These are phyloP conservation scores for Fusarium buharicum DNA, from an alignment of 2,329 filamentous ascomycete species.

Conservation along the genomic window DNA sequence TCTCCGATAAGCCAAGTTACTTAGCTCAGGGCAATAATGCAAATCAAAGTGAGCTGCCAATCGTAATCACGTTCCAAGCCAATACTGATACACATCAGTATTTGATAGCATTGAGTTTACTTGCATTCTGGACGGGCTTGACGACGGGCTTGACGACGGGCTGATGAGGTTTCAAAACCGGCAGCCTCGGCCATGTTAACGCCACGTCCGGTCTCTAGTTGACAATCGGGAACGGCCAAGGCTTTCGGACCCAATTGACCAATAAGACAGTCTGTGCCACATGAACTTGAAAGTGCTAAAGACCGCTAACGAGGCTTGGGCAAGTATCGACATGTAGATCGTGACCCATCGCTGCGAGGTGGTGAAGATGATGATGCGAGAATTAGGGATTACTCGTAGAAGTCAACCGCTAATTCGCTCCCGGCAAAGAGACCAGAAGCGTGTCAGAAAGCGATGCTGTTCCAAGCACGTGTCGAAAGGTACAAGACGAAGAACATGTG, in stretches of 20 bases:
- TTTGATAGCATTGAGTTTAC: too few species aligned
- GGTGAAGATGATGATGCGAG: conserved; percentile 7
- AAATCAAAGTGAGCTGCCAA: conserved; percentile 3
- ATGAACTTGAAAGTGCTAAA: conserved; percentile 4
- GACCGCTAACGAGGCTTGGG: conserved; percentile 4
- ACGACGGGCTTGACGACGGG: neutral
- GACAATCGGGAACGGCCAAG: conserved; percentile 2
- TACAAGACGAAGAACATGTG: conserved; percentile 6
- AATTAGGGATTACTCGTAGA: neutral
- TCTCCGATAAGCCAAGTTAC: conserved; percentile 17
- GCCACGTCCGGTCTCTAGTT: conserved; percentile 7
- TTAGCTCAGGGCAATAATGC: conserved; percentile 9
- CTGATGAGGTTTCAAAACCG: neutral
- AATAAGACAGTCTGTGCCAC: conserved; percentile 5
- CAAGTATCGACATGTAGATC: conserved; percentile 1
- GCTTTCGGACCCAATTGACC: conserved; percentile 8
- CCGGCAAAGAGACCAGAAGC: conserved; percentile 5
- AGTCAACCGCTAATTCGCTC: conserved; percentile 1
- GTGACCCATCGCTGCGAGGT: too few species aligned
- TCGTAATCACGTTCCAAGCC: neutral
- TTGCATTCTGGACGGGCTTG: too few species aligned
- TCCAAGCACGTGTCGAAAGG: conserved; percentile 18
- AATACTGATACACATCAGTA: too few species aligned
- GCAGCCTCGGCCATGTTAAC: conserved; percentile 3
- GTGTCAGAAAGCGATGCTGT: neutral